Conservation (phyloP, 2,329 filamentous ascomycete species). For the Pleurostoma richardsiae region DNA sequence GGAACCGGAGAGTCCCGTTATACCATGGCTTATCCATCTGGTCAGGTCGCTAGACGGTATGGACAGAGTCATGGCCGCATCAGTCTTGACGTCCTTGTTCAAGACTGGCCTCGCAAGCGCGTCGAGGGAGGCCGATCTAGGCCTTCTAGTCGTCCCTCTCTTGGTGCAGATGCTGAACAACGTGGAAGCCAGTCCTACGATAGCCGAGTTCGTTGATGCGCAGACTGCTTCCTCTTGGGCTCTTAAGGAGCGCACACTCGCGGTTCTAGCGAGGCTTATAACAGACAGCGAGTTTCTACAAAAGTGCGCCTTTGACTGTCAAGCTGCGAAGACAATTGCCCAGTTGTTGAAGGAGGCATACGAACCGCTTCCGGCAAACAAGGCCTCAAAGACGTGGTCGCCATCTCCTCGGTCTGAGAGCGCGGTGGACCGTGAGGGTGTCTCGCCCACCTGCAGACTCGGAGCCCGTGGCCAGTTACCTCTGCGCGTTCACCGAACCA, state of each 20-base stretch:
- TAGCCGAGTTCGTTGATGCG: constrained; percentile 31
- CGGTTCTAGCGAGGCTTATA: constrained; percentile 72
- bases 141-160: constrained; percentile 64
- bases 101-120: constrained; percentile 62
- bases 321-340: constrained; percentile 39
- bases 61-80: constrained; percentile 63
- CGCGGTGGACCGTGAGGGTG: constrained; percentile 4
- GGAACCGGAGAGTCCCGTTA: constrained; percentile 63
- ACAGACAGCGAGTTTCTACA: constrained; percentile 76
- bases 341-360: constrained; percentile 48
- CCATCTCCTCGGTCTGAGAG: constrained; percentile 16
- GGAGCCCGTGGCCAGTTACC: constrained; percentile 58
- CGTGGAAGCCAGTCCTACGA: constrained; percentile 26
- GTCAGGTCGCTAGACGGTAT: constrained; percentile 52
- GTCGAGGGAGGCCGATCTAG: constrained; percentile 58
- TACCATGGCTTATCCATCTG: constrained; percentile 68
- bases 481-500: constrained; percentile 62
- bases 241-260: constrained; percentile 67
- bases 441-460: constrained; percentile 38
- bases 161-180: constrained; percentile 63
- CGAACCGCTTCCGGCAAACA: constrained; percentile 30
- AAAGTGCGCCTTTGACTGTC: constrained; percentile 69
- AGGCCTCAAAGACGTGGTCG: constrained; percentile 29
- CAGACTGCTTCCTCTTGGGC: constrained; percentile 36
- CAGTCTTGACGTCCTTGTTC: constrained; percentile 64